These are phyloP conservation scores for Phytophthora hibernalis DNA, from an alignment of 352 stramenopile genomes.

Conservation along the genomic window DNA sequence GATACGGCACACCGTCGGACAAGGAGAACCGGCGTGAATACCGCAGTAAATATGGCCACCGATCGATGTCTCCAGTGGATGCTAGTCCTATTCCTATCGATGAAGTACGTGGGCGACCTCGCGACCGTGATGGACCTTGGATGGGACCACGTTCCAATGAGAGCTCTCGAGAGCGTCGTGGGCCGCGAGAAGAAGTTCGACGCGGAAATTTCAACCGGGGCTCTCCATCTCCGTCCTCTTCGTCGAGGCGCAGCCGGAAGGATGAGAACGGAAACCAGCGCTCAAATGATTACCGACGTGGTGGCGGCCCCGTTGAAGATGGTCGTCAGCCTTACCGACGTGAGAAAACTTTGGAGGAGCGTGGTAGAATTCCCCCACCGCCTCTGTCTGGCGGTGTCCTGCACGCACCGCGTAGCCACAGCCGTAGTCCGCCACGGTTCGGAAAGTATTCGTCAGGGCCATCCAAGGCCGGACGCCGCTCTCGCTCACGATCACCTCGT, in stretches of 20 bases:
- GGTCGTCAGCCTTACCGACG: conserved; percentile 27
- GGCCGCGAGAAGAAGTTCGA: conserved; percentile 23
- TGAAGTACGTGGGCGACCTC: conserved; percentile 41
- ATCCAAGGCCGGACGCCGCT: conserved; percentile 24
- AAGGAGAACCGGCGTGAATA: conserved; percentile 43
- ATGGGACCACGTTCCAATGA: conserved; percentile 24
- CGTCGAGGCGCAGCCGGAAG: conserved; percentile 34
- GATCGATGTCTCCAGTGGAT: conserved; percentile 33
- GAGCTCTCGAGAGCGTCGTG: conserved; percentile 27
- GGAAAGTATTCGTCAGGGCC: conserved; percentile 34
- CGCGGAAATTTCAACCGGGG: conserved; percentile 23
- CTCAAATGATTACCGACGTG: conserved; percentile 34
- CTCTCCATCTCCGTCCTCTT: conserved; percentile 27
- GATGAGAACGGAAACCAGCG: conserved; percentile 25
- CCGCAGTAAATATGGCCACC: conserved; percentile 28
- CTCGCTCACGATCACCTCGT: conserved; percentile 36
- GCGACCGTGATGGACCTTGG: conserved; percentile 37
- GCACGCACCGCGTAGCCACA: conserved; percentile 33
- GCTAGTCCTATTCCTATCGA: conserved; percentile 19
- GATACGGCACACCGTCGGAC: conserved; percentile 26
- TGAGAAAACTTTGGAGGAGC: conserved; percentile 28
- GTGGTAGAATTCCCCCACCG: conserved; percentile 25
- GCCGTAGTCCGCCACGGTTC: conserved; percentile 36
- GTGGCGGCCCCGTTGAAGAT: conserved; percentile 24
- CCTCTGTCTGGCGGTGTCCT: conserved; percentile 24